phyloP scores from a whole-genome alignment of 129 eudicot genomes.

The Solidago caesia region DNA sequence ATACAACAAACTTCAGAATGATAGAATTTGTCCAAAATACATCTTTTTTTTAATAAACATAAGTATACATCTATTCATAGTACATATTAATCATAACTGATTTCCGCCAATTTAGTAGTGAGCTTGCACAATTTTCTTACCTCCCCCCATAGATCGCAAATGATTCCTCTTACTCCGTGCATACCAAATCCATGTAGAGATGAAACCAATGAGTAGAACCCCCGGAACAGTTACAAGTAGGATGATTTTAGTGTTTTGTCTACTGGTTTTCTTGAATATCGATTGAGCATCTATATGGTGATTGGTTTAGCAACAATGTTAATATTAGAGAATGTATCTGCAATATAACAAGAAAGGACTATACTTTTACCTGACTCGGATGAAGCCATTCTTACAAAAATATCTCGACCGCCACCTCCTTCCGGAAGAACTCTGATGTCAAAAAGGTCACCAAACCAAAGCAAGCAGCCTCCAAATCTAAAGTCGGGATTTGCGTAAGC shows the following conservation, averaged over 20 bases:
- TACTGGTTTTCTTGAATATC: conserved; percentile 2
- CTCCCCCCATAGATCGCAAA: neutral
- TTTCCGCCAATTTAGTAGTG: neutral
- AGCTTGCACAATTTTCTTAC: conserved; percentile 24
- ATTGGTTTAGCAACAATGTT: neutral
- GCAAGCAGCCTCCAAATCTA: neutral
- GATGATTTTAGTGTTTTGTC: conserved; percentile 6
- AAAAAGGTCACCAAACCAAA: conserved; percentile 14
- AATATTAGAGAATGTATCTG: neutral
- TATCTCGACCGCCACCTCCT: conserved; percentile 8
- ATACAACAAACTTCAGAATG: neutral
- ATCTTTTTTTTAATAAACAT: too few species aligned
- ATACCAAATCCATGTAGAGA: neutral
- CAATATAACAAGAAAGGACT: neutral
- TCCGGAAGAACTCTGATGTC: conserved; percentile 15
- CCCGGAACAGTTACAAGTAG: conserved; percentile 4
- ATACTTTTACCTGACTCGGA: conserved; percentile 8
- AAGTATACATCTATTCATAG: neutral
- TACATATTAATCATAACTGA: neutral
- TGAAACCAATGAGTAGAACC: conserved; percentile 10
- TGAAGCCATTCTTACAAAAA: conserved; percentile 19
- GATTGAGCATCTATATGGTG: neutral
- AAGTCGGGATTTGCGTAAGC: conserved; percentile 9
- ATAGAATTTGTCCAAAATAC: neutral
- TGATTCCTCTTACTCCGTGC: conserved; percentile 3